Evolutionary conservation across 2,329 filamentous ascomycete species (phyloP), one percentile per base, ranked within the genome.

Genomic region (Acrodontium crateriforme): DNA sequence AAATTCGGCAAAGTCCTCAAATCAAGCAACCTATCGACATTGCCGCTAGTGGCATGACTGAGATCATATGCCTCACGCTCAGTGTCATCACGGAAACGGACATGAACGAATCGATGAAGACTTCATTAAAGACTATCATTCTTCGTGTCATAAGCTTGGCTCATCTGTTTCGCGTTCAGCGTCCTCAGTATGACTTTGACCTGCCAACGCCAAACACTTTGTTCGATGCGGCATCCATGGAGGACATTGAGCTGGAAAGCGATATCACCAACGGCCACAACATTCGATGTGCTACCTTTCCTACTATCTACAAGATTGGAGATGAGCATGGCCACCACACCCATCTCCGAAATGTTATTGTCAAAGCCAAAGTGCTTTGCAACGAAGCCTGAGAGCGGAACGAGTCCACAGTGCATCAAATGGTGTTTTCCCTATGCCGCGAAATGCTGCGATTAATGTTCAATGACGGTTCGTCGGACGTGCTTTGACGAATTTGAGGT

Each of bases 301-400:
- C 74, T 1, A 69, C 68, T 5, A 60, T 79, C 13, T 57, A 72
- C 31, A 79, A 79, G 54, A 55, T 60, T 13, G 74, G 74, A 5
- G 71, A 78, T 47, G 73, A 76, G 53, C 68, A 64, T 36, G 74
- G 74, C 14, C 63, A 65, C 20, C 65, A 73, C 36, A 51, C 67
- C 41, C 66, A 76, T 43, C 66, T 69, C 36, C 60, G 62, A 22
- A 78, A 78, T 45, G 62, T 78, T 24, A 68, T 79, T 38, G 58
- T 66, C 33, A 78, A 76, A 52, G 69, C 72, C n/a, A 67, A 66
- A 40, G 74, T 79, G 4, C 52, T 78, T 25, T 77, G 73, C 29
- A 27, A 23, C 9, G 35, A 34, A 21, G 17, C 29, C 4, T 32
- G 30, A 25, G 24, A 6, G 8, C 5, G 19, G 9, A 9, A 13